phyloP scores from a whole-genome alignment of 257 asterid species.

The Ballota nigra region DNA sequence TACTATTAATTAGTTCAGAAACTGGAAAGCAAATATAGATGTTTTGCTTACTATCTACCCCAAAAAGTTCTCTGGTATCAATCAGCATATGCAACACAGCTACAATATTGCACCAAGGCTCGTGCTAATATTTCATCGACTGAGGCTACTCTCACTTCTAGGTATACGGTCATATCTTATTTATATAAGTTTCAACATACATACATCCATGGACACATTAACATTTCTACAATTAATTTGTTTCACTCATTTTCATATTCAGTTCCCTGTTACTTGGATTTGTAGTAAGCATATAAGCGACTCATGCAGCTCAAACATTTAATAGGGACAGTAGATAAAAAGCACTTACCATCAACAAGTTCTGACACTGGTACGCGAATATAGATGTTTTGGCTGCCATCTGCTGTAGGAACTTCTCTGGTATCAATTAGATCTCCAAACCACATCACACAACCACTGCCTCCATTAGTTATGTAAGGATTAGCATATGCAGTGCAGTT shows the following conservation, averaged over 20 bases:
- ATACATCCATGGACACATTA: not conserved
- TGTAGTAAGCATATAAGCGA: not conserved
- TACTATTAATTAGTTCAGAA: too few relatives aligned
- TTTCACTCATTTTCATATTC: not conserved
- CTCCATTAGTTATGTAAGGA: too few relatives aligned
- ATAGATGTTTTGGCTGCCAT: not conserved
- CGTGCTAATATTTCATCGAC: too few relatives aligned
- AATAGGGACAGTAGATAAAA: not conserved
- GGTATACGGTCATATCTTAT: not conserved
- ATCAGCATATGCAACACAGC: too few relatives aligned
- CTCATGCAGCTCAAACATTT: not conserved
- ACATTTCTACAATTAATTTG: not conserved
- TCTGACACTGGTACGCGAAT: constrained; percentile 13
- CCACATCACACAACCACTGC: too few relatives aligned
- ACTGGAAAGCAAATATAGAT: too few relatives aligned
- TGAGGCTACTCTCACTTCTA: not conserved
- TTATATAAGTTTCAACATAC: not conserved
- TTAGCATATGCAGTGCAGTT: too few relatives aligned
- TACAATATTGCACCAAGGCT: too few relatives aligned
- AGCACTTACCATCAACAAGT: not conserved
- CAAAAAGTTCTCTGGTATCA: too few relatives aligned
- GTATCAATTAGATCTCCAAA: too few relatives aligned
- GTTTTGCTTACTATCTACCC: too few relatives aligned
- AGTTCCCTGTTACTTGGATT: not conserved
- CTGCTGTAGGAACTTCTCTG: too few relatives aligned